Conservation (phyloP, 257 asterid genomes). For the Lavandula angustifolia region DNA sequence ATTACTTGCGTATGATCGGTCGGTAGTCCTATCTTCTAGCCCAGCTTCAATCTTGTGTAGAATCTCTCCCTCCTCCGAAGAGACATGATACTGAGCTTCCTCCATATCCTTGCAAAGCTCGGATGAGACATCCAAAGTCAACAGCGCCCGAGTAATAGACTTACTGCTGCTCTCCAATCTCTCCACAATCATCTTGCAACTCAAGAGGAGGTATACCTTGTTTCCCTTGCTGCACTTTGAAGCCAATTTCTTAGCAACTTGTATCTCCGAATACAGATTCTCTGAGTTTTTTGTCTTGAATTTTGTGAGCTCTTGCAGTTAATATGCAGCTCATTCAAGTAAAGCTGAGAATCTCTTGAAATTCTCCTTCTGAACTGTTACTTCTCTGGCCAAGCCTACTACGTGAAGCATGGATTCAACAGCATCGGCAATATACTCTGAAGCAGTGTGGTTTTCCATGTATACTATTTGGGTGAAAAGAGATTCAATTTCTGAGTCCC, state of each 20-base stretch:
- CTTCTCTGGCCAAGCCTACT: constrained; percentile 32
- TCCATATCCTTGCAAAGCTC: constrained; percentile 43
- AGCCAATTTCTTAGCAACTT: constrained; percentile 33
- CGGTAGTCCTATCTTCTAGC: constrained; percentile 40
- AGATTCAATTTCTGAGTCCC: too few relatives aligned
- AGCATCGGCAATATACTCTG: constrained; percentile 26
- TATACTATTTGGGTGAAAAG: too few relatives aligned
- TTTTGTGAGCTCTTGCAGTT: constrained; percentile 37
- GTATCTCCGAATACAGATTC: constrained; percentile 38
- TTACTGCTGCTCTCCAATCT: constrained; percentile 32
- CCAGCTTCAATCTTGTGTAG: constrained; percentile 42
- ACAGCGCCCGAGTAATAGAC: constrained; percentile 34
- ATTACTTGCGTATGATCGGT: constrained; percentile 42
- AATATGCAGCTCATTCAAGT: constrained; percentile 35
- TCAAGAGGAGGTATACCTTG: constrained; percentile 47
- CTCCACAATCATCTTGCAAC: constrained; percentile 39
- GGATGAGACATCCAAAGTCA: constrained; percentile 21
- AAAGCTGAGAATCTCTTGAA: constrained; percentile 36
- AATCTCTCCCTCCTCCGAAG: constrained; percentile 39
- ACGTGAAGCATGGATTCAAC: constrained; percentile 33
- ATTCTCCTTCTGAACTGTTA: constrained; percentile 38
- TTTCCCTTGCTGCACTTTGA: constrained; percentile 37
- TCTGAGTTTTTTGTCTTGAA: constrained; percentile 15
- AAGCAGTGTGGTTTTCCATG: constrained; percentile 33
- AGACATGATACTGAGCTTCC: constrained; percentile 30